phyloP scores from a whole-genome alignment of 2,329 filamentous ascomycete species.

The Helminthosporium solani region DNA sequence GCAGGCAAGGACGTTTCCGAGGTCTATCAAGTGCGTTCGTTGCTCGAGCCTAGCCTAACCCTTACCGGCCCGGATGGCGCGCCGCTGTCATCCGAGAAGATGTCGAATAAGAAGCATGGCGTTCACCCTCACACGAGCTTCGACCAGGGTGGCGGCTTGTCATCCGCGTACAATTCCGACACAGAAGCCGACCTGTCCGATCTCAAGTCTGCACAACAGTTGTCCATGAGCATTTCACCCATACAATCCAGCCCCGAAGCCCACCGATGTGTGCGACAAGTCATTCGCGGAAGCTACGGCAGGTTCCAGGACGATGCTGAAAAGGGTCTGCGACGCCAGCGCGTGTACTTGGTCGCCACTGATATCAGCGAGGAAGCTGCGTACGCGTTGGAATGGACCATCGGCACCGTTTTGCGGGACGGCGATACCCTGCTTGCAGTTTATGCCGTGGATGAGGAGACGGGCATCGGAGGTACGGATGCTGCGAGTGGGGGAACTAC shows the following conservation, averaged over 20 bases:
- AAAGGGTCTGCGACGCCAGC: conserved; percentile 72
- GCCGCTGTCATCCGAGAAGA: conserved; percentile 59
- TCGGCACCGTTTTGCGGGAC: conserved; percentile 89
- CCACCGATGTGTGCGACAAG: conserved; percentile 82
- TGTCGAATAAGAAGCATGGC: conserved; percentile 53
- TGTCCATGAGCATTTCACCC: conserved; percentile 77
- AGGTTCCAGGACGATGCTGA: conserved; percentile 75
- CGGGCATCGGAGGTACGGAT: conserved; percentile 51
- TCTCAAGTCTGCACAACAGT: conserved; percentile 82
- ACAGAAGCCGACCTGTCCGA: conserved; percentile 82
- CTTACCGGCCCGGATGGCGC: conserved; percentile 64
- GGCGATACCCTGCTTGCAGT: conserved; percentile 92
- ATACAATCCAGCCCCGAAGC: conserved; percentile 74
- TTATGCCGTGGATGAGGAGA: conserved; percentile 89
- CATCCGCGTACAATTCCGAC: conserved; percentile 74
- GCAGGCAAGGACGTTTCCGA: conserved; percentile 52
- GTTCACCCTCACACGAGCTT: conserved; percentile 85
- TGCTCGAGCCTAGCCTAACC: conserved; percentile 68
- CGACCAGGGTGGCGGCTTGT: conserved; percentile 62
- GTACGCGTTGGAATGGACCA: conserved; percentile 95
- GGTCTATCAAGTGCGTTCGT: conserved; percentile 62
- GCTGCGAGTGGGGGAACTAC: conserved; percentile 60
- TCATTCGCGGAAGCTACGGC: conserved; percentile 83
- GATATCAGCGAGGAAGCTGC: conserved; percentile 93
- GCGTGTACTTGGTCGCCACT: conserved; percentile 93